phyloP scores from a whole-genome alignment of 345 rosid genomes.

The Trapa bicornis region DNA sequence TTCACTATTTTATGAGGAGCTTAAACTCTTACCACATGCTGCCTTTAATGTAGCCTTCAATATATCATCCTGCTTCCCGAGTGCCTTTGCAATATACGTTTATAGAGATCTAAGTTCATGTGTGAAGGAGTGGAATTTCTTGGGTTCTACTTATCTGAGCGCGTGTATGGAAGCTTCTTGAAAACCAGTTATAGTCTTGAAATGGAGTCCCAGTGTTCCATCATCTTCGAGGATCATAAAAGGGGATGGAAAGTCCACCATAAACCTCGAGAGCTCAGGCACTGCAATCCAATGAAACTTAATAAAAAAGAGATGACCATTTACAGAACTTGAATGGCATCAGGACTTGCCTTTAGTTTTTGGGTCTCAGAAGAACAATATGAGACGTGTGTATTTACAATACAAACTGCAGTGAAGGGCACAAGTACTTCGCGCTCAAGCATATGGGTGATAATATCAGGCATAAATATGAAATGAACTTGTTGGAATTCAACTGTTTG shows the following conservation, averaged over 20 bases:
- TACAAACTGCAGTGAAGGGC: slow-evolving; percentile 57
- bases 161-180: not conserved
- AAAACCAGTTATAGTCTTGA: not conserved
- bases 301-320: slow-evolving; percentile 47
- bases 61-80: not conserved
- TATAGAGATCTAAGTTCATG: not conserved
- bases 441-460: no score
- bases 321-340: slow-evolving; percentile 42
- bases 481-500: no score
- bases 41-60: not conserved
- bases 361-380: slow-evolving; percentile 31
- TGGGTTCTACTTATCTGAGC: not conserved
- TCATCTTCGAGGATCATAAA: not conserved
- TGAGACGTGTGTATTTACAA: slow-evolving; percentile 68
- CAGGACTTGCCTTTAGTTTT: not conserved
- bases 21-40: no score
- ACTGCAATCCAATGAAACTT: slow-evolving; percentile 57
- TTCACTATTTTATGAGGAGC: not conserved
- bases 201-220: not conserved
- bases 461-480: no score
- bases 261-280: slow-evolving; percentile 71
- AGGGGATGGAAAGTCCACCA: not conserved
- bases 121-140: not conserved
- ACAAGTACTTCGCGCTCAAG: no score
- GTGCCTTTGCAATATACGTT: not conserved